Evolutionary conservation across 345 rosid genomes (phyloP), one percentile per base, ranked within the genome.

Genomic region (Gossypium raimondii): DNA sequence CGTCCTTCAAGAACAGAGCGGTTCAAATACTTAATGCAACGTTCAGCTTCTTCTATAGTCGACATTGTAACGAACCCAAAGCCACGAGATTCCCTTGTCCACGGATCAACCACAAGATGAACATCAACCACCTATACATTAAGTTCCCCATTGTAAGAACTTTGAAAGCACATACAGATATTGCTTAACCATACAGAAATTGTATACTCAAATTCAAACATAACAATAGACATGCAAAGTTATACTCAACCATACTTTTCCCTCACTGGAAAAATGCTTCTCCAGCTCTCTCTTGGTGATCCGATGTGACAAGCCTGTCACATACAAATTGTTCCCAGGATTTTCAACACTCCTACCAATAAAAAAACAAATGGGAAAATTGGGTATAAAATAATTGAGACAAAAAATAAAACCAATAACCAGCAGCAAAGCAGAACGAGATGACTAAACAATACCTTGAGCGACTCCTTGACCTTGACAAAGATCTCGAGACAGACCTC

Each of bases 41-140:
- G 87, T 38, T 87, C 84, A 78, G 98, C 98, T 79, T 89, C 98
- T 70, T 75, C 75, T 63, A 83, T 73, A 2, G 84, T 51, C 52
- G 88, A 84, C 99, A 94, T 86, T 0, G 97, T 87, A n/a, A 94
- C 89, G 80, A 94, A 94, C 61, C 97, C 98, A 84, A 93, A 94
- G 7, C 99, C 98, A 1, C 98, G 95, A 76, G 96, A 87, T 60
- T 93, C 98, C 82, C 98, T 86, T 24, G 96, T 92, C 97, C 97
- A 81, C 61, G 97, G 98, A 81, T 94, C 98, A 67, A 91, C 91
- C 78, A 94, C 99, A 53, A 91, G 92, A 81, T 89, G 93, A 51
- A 91, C 96, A 83, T 91, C 98, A 82, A 80, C 77, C 44, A 94
- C 98, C 98, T 94, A 71, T 0, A 11, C 3, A 44, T 20, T 59